A percentile compares a stretch with the other conserved stretches of the same genome.
These are phyloP conservation scores for Cnidoscolus chayamansa DNA, from an alignment of 441 rosid species.

Conservation along the genomic window DNA sequence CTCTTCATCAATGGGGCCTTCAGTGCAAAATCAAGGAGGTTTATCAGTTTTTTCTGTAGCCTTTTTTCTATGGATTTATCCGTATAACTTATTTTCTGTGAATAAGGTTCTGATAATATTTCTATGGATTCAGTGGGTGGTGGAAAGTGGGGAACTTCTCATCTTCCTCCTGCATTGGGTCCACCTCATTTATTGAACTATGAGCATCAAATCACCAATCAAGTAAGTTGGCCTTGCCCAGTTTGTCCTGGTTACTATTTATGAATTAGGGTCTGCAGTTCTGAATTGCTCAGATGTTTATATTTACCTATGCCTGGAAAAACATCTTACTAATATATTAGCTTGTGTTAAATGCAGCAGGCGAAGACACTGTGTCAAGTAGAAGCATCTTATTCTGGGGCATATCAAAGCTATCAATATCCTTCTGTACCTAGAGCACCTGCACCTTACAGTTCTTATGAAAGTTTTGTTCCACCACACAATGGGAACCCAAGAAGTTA, in stretches of 20 bases:
- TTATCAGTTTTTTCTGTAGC: constrained; percentile 16
- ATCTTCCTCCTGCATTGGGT: constrained; percentile 10
- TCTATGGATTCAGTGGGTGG: constrained; percentile 13
- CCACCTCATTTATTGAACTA: constrained; percentile 2
- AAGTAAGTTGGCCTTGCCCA: constrained; percentile 18
- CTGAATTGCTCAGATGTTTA: background rate
- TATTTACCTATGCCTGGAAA: background rate
- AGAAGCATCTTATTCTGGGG: background rate
- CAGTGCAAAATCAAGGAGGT: constrained; percentile 14
- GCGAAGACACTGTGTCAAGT: constrained; percentile 10
- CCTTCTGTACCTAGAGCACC: constrained; percentile 10
- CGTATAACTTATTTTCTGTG: background rate
- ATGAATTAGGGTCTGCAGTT: background rate
- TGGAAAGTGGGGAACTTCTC: constrained; percentile 13
- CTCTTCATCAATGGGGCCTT: constrained; percentile 9
- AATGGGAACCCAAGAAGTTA: background rate
- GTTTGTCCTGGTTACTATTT: background rate
- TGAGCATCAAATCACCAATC: constrained; percentile 12
- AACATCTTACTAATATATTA: background rate
- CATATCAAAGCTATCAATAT: constrained; percentile 21
- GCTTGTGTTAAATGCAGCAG: constrained; percentile 9
- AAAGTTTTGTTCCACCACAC: constrained; percentile 4
- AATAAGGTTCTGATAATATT: constrained; percentile 4
- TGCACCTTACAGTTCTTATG: constrained; percentile 6
- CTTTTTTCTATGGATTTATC: constrained; percentile 1